phyloP scores from a whole-genome alignment of 768 basidiomycete species.

The Trametes cubensis region DNA sequence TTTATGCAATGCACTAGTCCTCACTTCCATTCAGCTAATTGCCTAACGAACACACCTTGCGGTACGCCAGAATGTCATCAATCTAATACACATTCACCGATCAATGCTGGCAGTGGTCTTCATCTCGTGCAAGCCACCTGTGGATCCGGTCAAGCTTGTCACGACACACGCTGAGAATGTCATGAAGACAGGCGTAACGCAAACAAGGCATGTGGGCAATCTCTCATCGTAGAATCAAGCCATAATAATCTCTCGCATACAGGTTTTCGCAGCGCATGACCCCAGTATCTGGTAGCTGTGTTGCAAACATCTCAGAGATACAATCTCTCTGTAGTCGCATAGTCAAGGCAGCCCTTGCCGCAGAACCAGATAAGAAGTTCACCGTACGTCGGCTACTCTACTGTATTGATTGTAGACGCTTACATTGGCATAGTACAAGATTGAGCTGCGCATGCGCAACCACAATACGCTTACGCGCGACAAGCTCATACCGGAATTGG shows the following conservation, averaged over 20 bases:
- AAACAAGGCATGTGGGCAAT: slow-evolving; percentile 54
- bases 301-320: slow-evolving; percentile 72
- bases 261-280: slow-evolving; percentile 74
- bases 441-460: slow-evolving; percentile 75
- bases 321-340: slow-evolving; percentile 58
- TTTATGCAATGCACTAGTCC: not conserved
- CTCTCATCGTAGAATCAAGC: not conserved
- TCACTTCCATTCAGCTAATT: slow-evolving; percentile 54
- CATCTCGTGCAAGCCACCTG: slow-evolving; percentile 76
- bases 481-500: slow-evolving; percentile 66
- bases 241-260: not conserved
- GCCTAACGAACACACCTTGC: slow-evolving; percentile 78
- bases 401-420: not conserved
- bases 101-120: slow-evolving; percentile 60
- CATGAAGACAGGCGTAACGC: slow-evolving; percentile 59
- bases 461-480: slow-evolving; percentile 69
- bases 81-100: not conserved
- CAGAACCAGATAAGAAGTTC: slow-evolving; percentile 46
- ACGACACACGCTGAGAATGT: slow-evolving; percentile 65
- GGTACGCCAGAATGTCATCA: slow-evolving; percentile 44
- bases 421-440: slow-evolving; percentile 63
- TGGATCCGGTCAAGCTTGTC: slow-evolving; percentile 76
- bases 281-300: slow-evolving; percentile 68
- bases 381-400: slow-evolving; percentile 42
- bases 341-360: slow-evolving; percentile 54